Conservation (phyloP, 441 rosid species). For the Corymbia calophylla region DNA sequence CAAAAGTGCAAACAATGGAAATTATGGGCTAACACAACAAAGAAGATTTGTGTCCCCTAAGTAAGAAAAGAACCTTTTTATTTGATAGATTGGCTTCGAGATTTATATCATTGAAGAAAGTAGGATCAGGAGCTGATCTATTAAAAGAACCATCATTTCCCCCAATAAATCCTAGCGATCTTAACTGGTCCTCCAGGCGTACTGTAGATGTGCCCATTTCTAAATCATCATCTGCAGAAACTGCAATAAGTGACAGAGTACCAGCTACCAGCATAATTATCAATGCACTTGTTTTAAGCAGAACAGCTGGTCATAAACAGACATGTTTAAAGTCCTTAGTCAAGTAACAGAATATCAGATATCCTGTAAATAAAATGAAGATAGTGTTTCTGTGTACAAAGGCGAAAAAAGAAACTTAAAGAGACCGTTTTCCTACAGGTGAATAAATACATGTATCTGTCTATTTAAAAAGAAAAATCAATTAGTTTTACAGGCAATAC, state of each 20-base stretch:
- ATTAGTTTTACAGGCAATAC: background rate
- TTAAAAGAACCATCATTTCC: constrained; percentile 23
- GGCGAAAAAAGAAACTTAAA: background rate
- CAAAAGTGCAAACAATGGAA: background rate
- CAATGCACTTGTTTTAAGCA: background rate
- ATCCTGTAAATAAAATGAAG: background rate
- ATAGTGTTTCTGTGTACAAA: background rate
- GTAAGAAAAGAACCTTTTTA: constrained; percentile 57
- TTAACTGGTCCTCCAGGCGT: constrained; percentile 70
- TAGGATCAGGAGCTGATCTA: constrained; percentile 21
- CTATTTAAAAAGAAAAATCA: background rate
- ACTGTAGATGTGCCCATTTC: constrained; percentile 19
- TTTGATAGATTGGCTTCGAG: constrained; percentile 53
- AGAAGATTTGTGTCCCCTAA: background rate
- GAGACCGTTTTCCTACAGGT: background rate
- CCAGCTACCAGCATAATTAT: background rate
- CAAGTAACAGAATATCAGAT: background rate
- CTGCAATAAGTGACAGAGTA: background rate
- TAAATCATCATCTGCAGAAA: constrained; percentile 1
- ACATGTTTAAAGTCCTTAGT: background rate
- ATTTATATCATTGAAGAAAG: constrained; percentile 38
- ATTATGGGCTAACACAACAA: background rate
- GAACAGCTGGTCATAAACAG: background rate
- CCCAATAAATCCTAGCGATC: constrained; percentile 49
- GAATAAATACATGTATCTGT: background rate